Conservation (phyloP, 2,329 filamentous ascomycete genomes). For the Trichophyton verrucosum region DNA sequence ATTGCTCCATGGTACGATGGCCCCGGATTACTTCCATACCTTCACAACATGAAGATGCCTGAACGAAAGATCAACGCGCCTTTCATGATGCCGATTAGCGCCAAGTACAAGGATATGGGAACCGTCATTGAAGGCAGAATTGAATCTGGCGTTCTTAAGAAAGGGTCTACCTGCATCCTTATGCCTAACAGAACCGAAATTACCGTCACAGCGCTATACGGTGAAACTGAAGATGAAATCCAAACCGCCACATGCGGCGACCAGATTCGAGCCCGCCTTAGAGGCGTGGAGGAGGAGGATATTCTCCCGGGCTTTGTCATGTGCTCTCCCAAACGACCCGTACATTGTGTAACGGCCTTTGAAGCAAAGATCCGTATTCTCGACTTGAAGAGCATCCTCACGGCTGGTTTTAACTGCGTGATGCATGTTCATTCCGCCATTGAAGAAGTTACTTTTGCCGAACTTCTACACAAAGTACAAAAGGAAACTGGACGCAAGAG, state of each 20-base stretch:
- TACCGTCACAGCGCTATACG: constrained; percentile 74
- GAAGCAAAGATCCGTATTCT: constrained; percentile 95
- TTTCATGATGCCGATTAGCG: constrained; percentile 97
- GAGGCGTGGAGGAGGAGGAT: constrained; percentile 95
- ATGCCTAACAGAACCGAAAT: constrained; percentile 88
- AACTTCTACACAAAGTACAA: constrained; percentile 83
- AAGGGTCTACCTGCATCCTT: constrained; percentile 73
- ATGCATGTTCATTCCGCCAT: constrained; percentile 95
- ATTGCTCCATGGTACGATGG: constrained; percentile 74
- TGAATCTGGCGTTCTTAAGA: constrained; percentile 86
- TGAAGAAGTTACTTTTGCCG: constrained; percentile 87
- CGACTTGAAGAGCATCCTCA: constrained; percentile 86
- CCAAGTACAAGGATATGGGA: constrained; percentile 94
- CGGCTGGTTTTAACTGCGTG: constrained; percentile 94
- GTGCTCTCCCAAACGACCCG: constrained; percentile 84
- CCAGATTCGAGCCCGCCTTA: constrained; percentile 81
- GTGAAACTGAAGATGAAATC: constrained; percentile 92
- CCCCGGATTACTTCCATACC: constrained; percentile 83
- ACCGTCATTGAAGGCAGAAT: constrained; percentile 98
- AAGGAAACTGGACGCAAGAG: constrained; percentile 89
- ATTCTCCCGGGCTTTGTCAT: constrained; percentile 91
- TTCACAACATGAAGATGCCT: constrained; percentile 84
- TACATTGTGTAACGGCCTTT: constrained; percentile 78
- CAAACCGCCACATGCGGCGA: constrained; percentile 74
- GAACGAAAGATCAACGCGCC: constrained; percentile 95